These are phyloP conservation scores for Coniophora puteana DNA, from an alignment of 1,284 basidiomycete genomes.

Conservation along the genomic window DNA sequence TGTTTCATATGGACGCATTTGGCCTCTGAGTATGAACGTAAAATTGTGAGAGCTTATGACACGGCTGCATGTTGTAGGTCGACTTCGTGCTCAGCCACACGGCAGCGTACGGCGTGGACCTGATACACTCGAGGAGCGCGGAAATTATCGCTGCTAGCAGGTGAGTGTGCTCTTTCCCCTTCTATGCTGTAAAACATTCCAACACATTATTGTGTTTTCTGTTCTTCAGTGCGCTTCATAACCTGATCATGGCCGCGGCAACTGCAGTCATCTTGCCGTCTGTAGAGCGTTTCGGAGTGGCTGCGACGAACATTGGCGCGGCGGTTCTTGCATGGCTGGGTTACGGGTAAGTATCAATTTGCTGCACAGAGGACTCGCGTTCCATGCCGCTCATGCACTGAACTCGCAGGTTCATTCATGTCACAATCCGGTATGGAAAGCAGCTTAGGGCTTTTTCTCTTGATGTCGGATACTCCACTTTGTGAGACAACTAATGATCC, in stretches of 20 bases:
- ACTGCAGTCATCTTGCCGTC: slow-evolving; percentile 31
- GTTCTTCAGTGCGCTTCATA: slow-evolving; percentile 25
- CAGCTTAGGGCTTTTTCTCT: no score
- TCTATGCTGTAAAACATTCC: background rate
- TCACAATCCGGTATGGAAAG: no score
- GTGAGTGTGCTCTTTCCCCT: slow-evolving; percentile 20
- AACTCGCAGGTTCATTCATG: no score
- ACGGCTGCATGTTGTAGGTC: slow-evolving; percentile 14
- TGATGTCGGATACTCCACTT: no score
- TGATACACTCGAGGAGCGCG: slow-evolving; percentile 35
- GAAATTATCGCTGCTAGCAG: slow-evolving; percentile 33
- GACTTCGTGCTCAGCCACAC: slow-evolving; percentile 31
- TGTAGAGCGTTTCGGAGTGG: slow-evolving; percentile 30
- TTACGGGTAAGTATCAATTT: slow-evolving; percentile 24
- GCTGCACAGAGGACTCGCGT: no score
- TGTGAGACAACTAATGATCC: no score
- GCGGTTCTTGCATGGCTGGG: slow-evolving; percentile 30
- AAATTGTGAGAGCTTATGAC: no score
- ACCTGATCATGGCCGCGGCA: slow-evolving; percentile 27
- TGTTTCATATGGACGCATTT: background rate
- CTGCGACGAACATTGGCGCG: slow-evolving; percentile 23
- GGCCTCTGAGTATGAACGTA: background rate
- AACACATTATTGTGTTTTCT: background rate
- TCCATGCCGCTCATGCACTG: no score
- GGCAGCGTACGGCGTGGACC: slow-evolving; percentile 35